Percentiles rank a stretch among this genome's conserved stretches.
Conservation (phyloP, 768 basidiomycete genomes). For the Psilocybe azurescens region DNA sequence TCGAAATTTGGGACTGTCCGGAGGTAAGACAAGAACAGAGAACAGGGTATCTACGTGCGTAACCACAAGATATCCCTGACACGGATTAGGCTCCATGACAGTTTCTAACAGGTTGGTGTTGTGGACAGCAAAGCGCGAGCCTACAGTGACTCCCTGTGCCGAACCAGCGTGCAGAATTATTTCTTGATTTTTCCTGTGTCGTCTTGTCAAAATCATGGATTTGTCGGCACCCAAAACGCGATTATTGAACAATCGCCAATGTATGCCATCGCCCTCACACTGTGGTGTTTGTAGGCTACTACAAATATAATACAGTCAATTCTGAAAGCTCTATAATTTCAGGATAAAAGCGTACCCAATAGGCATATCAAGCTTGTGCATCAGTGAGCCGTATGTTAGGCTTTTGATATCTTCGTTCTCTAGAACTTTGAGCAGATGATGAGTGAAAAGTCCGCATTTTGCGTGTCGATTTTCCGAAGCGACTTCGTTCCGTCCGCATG, state of each 20-base stretch:
- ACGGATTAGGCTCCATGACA: constrained; percentile 23
- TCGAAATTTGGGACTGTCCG: constrained; percentile 1
- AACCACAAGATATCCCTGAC: constrained; percentile 26
- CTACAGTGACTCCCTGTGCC: constrained; percentile 36
- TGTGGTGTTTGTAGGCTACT: constrained; percentile 38
- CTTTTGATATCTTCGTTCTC: constrained; percentile 23
- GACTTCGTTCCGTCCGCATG: constrained; percentile 40
- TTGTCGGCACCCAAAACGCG: constrained; percentile 31
- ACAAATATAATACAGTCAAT: neutral
- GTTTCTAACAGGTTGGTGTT: constrained; percentile 27
- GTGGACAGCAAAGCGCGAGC: constrained; percentile 30
- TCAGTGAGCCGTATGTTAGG: constrained; percentile 37
- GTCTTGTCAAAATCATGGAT: constrained; percentile 30
- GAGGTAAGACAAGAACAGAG: constrained; percentile 21
- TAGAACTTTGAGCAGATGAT: constrained; percentile 30
- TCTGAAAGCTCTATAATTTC: neutral
- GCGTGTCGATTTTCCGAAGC: constrained; percentile 35
- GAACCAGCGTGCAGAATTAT: constrained; percentile 34
- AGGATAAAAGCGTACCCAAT: constrained; percentile 20
- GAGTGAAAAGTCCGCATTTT: constrained; percentile 37
- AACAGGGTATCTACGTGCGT: constrained; percentile 25
- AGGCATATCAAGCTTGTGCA: constrained; percentile 36
- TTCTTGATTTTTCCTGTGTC: constrained; percentile 1
- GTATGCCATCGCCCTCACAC: constrained; percentile 37
- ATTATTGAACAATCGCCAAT: constrained; percentile 37